phyloP scores from a whole-genome alignment of 768 basidiomycete genomes.

The Lentinula raphanica region DNA sequence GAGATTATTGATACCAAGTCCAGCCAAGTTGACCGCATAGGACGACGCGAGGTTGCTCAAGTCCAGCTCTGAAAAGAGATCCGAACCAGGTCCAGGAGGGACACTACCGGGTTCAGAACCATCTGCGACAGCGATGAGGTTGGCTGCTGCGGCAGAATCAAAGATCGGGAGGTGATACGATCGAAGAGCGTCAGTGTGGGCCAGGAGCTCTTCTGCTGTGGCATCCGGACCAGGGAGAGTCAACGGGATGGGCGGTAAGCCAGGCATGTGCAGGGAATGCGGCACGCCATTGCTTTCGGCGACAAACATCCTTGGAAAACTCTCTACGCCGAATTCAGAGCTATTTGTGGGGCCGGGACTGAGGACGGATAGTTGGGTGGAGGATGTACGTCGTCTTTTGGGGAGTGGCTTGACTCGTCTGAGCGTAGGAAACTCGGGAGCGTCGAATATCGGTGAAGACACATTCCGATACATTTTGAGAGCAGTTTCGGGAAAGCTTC shows the following conservation, averaged over 20 bases:
- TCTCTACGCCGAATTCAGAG: neutral
- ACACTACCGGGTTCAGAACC: neutral
- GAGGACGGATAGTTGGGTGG: neutral
- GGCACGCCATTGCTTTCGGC: neutral
- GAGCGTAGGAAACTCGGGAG: conserved; percentile 55
- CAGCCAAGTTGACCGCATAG: conserved; percentile 7
- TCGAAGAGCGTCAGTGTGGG: conserved; percentile 52
- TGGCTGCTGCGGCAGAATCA: conserved; percentile 18
- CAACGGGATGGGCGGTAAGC: conserved; percentile 19
- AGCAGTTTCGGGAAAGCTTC: neutral
- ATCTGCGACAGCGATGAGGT: neutral
- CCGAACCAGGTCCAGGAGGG: neutral
- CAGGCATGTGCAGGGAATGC: neutral
- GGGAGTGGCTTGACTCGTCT: conserved; percentile 75
- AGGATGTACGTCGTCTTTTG: conserved; percentile 51
- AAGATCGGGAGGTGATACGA: conserved; percentile 57
- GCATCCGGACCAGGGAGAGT: conserved; percentile 36
- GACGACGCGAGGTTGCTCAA: neutral
- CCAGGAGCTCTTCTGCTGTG: conserved; percentile 53
- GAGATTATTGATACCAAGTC: neutral
- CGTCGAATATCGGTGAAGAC: conserved; percentile 53
- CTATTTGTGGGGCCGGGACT: neutral
- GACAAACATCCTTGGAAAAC: neutral
- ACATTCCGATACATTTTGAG: neutral
- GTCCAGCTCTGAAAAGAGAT: neutral